Evolutionary conservation across 495 filamentous ascomycete genomes (phyloP).

Genomic region (Aspergillus carlsbadensis): DNA sequence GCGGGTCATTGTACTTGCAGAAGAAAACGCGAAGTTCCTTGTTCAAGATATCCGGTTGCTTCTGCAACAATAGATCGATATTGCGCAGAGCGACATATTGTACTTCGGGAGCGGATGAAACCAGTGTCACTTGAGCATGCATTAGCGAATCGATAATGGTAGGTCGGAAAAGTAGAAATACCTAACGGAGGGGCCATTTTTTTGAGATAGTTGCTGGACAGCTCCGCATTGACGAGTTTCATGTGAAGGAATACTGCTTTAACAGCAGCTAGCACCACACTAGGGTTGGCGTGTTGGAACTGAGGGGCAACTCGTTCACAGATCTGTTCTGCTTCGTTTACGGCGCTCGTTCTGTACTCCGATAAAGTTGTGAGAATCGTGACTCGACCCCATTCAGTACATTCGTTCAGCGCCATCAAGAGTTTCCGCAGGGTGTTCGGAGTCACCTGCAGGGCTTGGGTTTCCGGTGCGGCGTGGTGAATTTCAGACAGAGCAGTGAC

Average conservation of each 20-base stretch:
- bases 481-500: conserved; percentile 95
- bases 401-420: conserved; percentile 95
- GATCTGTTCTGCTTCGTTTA: conserved; percentile 97
- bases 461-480: conserved; percentile 84
- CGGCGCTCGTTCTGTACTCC: conserved; percentile 79
- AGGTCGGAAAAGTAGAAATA: conserved; percentile 36
- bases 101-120: conserved; percentile 93
- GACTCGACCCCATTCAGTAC: conserved; percentile 98
- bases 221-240: conserved; percentile 74
- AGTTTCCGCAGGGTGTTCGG: conserved; percentile 85
- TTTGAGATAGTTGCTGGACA: conserved; percentile 79
- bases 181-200: conserved; percentile 98
- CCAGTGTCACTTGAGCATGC: conserved; percentile 71
- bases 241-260: conserved; percentile 98
- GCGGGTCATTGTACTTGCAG: conserved; percentile 99
- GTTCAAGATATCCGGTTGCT: conserved; percentile 91
- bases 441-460: conserved; percentile 78
- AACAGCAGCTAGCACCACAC: conserved; percentile 93
- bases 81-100: conserved; percentile 97
- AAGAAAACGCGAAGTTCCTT: conserved; percentile 99
- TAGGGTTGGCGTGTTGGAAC: conserved; percentile 98
- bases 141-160: conserved; percentile 12
- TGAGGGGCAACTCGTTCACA: conserved; percentile 95
- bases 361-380: conserved; percentile 89
- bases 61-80: conserved; percentile 92